Percentiles rank a stretch among this genome's conserved stretches.
Conservation (phyloP, 2,329 filamentous ascomycete species). For the Metarhizium humberi region DNA sequence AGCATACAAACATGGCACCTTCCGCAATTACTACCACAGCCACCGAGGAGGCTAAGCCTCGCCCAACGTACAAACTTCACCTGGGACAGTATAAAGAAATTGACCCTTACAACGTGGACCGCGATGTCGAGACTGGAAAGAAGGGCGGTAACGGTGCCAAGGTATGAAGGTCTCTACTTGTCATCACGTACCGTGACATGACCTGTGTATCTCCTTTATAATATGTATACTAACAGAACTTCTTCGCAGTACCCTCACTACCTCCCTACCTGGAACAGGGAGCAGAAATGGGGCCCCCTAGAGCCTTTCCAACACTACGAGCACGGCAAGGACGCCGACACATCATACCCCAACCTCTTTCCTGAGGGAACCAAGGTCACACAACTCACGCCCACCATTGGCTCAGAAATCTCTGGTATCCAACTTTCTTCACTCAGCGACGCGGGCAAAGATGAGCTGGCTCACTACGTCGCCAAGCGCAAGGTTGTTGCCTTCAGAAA, state of each 20-base stretch:
- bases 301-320: slow-evolving; percentile 64
- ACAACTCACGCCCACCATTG: slow-evolving; percentile 64
- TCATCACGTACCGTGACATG: too few relatives aligned
- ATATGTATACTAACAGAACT: neutral
- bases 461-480: slow-evolving; percentile 64
- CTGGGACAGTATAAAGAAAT: slow-evolving; percentile 22
- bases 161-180: slow-evolving; percentile 9
- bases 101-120: slow-evolving; percentile 15
- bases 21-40: slow-evolving; percentile 10
- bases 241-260: slow-evolving; percentile 56
- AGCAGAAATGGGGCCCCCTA: slow-evolving; percentile 56
- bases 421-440: slow-evolving; percentile 60
- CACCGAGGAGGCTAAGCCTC: slow-evolving; percentile 6
- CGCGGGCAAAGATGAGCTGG: slow-evolving; percentile 67
- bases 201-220: neutral
- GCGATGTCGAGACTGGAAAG: slow-evolving; percentile 19
- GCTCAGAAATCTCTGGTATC: slow-evolving; percentile 60
- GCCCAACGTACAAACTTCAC: slow-evolving; percentile 14
- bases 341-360: slow-evolving; percentile 59
- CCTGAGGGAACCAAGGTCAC: slow-evolving; percentile 38
- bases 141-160: slow-evolving; percentile 17
- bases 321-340: slow-evolving; percentile 66
- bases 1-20: slow-evolving; percentile 11
- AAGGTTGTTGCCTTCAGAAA: slow-evolving; percentile 72
- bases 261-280: slow-evolving; percentile 60